These are phyloP conservation scores for Trichosporon ovoides DNA, from an alignment of 1,284 basidiomycete species.

Conservation along the genomic window DNA sequence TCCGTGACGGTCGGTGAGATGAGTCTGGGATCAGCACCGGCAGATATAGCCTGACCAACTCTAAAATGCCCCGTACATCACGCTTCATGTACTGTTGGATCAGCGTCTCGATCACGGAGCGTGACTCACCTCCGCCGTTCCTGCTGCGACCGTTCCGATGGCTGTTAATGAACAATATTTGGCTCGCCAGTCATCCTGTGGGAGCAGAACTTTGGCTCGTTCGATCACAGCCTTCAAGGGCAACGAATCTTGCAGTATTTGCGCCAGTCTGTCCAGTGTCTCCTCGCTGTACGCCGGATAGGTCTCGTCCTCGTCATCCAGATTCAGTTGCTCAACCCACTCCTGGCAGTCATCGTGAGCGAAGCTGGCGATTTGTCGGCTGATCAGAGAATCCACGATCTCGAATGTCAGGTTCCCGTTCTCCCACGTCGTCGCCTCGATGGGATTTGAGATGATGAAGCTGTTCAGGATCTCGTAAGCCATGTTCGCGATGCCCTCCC, in stretches of 20 bases:
- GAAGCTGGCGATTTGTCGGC: constrained; percentile 30
- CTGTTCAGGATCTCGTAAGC: constrained; percentile 42
- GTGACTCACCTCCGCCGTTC: constrained; percentile 23
- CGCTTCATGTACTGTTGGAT: constrained; percentile 9
- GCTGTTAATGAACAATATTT: constrained; percentile 73
- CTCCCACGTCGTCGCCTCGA: constrained; percentile 27
- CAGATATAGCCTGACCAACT: background rate
- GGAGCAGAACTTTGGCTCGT: constrained; percentile 70
- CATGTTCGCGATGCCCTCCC: constrained; percentile 63
- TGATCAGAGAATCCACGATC: constrained; percentile 34
- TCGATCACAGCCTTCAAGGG: constrained; percentile 61
- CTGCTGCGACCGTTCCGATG: constrained; percentile 32
- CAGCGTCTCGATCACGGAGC: background rate
- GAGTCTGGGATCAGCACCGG: constrained; percentile 62
- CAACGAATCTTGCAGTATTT: constrained; percentile 62
- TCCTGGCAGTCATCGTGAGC: constrained; percentile 53
- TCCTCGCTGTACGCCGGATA: constrained; percentile 73
- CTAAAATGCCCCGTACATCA: constrained; percentile 7
- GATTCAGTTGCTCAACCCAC: constrained; percentile 62
- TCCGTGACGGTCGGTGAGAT: constrained; percentile 70
- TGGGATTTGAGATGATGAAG: constrained; percentile 30
- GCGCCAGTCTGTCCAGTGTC: constrained; percentile 66
- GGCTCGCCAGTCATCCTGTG: constrained; percentile 64
- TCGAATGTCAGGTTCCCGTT: constrained; percentile 27
- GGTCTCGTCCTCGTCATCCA: constrained; percentile 64